A percentile compares a stretch with the other conserved stretches of the same genome.
These are phyloP conservation scores for Polychytrium aggregatum DNA, from an alignment of 192 early-diverging fungal genomes.

Conservation along the genomic window DNA sequence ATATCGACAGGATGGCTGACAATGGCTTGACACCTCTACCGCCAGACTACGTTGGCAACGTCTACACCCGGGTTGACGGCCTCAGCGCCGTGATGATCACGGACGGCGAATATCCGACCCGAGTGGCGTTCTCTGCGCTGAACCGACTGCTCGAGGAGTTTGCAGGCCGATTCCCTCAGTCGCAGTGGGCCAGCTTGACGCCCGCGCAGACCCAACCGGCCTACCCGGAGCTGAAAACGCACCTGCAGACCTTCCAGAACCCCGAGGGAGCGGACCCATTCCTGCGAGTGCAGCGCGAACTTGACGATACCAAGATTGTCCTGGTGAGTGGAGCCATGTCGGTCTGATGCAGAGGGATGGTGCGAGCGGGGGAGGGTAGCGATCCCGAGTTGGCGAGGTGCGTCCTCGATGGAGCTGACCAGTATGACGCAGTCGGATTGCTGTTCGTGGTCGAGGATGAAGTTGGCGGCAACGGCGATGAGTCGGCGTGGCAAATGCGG, in stretches of 20 bases:
- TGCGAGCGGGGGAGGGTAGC: too few relatives aligned
- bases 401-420: too few relatives aligned
- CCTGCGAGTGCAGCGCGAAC: constrained; percentile 85
- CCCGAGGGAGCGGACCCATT: constrained; percentile 85
- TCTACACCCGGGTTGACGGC: constrained; percentile 59
- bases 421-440: too few relatives aligned
- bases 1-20: too few relatives aligned
- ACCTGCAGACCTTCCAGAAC: constrained; percentile 78
- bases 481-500: too few relatives aligned
- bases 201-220: constrained; percentile 21
- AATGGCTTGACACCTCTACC: neutral
- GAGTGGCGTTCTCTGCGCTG: constrained; percentile 76
- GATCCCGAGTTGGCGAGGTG: too few relatives aligned
- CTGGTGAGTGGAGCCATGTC: constrained; percentile 37
- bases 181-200: constrained; percentile 28
- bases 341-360: too few relatives aligned
- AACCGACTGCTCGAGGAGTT: constrained; percentile 87
- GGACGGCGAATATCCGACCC: constrained; percentile 79
- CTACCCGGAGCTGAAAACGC: constrained; percentile 63
- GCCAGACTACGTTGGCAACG: constrained; percentile 69
- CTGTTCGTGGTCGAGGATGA: too few relatives aligned
- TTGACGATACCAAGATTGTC: constrained; percentile 94
- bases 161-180: constrained; percentile 40
- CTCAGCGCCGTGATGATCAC: constrained; percentile 68
- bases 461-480: too few relatives aligned